These are phyloP conservation scores for Niebla homalea DNA, from an alignment of 495 filamentous ascomycete genomes.

Conservation along the genomic window DNA sequence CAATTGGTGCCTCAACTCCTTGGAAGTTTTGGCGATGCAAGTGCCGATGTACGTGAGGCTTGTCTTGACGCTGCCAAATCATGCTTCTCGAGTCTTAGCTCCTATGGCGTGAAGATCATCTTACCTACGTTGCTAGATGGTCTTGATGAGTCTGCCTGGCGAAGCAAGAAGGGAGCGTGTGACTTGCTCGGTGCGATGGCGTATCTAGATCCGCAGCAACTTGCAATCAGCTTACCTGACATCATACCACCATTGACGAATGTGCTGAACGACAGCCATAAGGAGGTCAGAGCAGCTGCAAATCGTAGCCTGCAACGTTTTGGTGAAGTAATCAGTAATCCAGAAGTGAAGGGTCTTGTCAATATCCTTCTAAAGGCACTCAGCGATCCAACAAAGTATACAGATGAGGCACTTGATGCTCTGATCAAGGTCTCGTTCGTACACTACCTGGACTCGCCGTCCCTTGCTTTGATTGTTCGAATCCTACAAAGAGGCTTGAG, in stretches of 20 bases:
- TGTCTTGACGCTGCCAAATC: constrained; percentile 88
- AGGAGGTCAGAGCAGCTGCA: constrained; percentile 81
- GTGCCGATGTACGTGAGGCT: constrained; percentile 77
- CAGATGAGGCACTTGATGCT: constrained; percentile 83
- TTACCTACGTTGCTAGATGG: constrained; percentile 85
- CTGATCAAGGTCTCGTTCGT: constrained; percentile 93
- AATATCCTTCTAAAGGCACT: constrained; percentile 86
- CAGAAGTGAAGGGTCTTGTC: constrained; percentile 85
- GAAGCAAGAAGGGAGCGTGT: constrained; percentile 95
- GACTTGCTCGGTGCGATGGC: constrained; percentile 96
- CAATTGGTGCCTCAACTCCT: constrained; percentile 88
- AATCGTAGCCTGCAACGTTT: constrained; percentile 95
- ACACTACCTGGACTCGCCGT: constrained; percentile 92
- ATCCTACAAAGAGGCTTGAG: constrained; percentile 86
- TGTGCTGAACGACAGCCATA: constrained; percentile 94
- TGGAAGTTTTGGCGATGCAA: constrained; percentile 75
- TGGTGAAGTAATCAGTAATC: constrained; percentile 95
- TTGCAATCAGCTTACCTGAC: constrained; percentile 80
- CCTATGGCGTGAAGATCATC: constrained; percentile 89
- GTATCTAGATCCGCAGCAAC: constrained; percentile 87
- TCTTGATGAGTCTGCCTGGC: constrained; percentile 89
- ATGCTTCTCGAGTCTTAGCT: constrained; percentile 84
- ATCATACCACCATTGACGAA: constrained; percentile 92
- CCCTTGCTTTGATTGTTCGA: constrained; percentile 82
- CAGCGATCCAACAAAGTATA: constrained; percentile 94